Base-by-base conservation (phyloP, 495 filamentous ascomycete species). In the Xylaria bambusicola region DNA sequence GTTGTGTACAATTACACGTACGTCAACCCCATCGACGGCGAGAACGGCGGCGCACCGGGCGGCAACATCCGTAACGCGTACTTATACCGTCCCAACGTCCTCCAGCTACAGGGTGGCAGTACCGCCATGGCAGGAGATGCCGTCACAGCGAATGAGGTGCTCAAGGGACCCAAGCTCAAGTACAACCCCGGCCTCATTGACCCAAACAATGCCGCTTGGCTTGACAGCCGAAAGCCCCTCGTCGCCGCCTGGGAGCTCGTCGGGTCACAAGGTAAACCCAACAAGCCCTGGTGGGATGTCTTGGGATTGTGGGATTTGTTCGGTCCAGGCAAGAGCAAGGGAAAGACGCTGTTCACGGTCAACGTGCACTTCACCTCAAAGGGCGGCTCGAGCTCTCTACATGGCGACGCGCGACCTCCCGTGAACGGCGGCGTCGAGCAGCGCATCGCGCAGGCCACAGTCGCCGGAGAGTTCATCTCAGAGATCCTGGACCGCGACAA, bases 11-110 rank as follows among this genome's bases (percentile, higher is more conserved):
- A 66, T 47, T 86, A 74, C 62, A 70, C 71, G 40, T 75, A 80
- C 52, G 74, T 87, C 56, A 72, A 63, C 47, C 82, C 84, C 2
- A 52, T 73, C 18, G 58, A 82, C 65, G 71, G 74, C 65, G 46
- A 69, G 47, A 80, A 86, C 65, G 85, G 85, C 60, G 85, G 85
- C 33, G 65, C 76, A 21, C 84, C 82, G 0, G 84, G 84, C 29
- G 82, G 84, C n/a, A 87, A 88, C 66, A 87, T 88, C 75, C 83
- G 85, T 23, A 73, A 75, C 8, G 84, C 82, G 4, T 88, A 84
- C 70, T 71, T 88, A 9, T 88, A 84, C 74, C 77, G 82, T 12
- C 75, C 81, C 0, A 62, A 71, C 1, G 50, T 81, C 5, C 58
- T 87, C 31, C 74, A 67, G 13, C 75, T 86, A 26, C 76, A 75